A percentile compares a stretch with the other conserved stretches of the same genome.
These are phyloP conservation scores for Trichoderma sp. DNA, from an alignment of 2,329 filamentous ascomycete species.

Conservation along the genomic window DNA sequence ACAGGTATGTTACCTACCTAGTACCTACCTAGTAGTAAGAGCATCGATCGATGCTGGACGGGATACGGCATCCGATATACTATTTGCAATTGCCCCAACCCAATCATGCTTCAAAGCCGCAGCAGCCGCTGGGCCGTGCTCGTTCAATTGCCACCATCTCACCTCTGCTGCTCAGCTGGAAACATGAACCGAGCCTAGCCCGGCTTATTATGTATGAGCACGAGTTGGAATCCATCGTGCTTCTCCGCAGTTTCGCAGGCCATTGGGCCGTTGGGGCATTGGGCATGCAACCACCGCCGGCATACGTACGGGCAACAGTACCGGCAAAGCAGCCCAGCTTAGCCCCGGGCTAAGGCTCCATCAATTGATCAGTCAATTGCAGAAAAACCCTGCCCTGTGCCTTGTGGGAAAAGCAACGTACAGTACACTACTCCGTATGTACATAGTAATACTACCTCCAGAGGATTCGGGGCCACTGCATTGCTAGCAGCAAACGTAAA, in stretches of 20 bases:
- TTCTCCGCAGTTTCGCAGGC: background rate
- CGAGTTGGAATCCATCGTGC: background rate
- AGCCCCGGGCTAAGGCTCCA: background rate
- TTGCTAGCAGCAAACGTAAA: background rate
- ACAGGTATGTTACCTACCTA: too few species aligned
- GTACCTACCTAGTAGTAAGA: too few species aligned
- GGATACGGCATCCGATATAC: too few species aligned
- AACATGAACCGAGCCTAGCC: background rate
- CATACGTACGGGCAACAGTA: background rate
- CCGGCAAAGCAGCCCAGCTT: background rate
- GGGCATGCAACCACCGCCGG: background rate
- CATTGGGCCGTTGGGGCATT: background rate
- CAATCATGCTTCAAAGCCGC: background rate
- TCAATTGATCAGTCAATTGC: too few species aligned
- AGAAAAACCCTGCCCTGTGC: background rate
- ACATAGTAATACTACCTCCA: too few species aligned
- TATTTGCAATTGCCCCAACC: background rate
- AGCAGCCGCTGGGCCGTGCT: background rate
- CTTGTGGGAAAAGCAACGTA: too few species aligned
- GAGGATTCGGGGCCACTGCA: background rate
- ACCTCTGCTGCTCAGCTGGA: background rate
- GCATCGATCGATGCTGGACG: too few species aligned
- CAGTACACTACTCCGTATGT: too few species aligned
- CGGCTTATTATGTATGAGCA: background rate
- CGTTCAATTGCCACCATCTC: background rate